These are phyloP conservation scores for Ricinus communis DNA, from an alignment of 345 rosid species.

Conservation along the genomic window DNA sequence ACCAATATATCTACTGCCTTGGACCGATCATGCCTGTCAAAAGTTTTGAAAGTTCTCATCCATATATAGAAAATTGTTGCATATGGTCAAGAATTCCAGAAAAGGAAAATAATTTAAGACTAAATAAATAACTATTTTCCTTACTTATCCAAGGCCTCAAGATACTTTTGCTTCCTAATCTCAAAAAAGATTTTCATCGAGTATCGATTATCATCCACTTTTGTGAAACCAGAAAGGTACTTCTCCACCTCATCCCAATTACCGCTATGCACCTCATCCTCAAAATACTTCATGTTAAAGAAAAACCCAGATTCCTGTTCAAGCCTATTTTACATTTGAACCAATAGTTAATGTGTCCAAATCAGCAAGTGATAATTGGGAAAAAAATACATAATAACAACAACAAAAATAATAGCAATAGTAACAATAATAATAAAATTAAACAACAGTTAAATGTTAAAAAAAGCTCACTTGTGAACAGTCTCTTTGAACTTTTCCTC, in stretches of 20 bases:
- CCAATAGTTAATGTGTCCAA: conserved; percentile 25
- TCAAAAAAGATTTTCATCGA: conserved; percentile 99
- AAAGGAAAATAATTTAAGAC: not conserved
- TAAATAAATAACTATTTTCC: conserved; percentile 17
- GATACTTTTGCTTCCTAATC: conserved; percentile 99
- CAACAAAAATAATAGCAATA: not conserved
- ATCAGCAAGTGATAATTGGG: conserved; percentile 5
- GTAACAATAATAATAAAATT: not conserved
- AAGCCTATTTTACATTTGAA: conserved; percentile 55
- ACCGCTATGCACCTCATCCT: conserved; percentile 95
- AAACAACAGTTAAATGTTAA: conserved; percentile 7
- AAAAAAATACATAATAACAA: conserved; percentile 10
- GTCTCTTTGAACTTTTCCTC: conserved; percentile 99
- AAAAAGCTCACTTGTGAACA: conserved; percentile 75
- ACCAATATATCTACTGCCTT: conserved; percentile 94
- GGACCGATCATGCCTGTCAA: conserved; percentile 81
- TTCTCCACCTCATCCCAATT: conserved; percentile 99
- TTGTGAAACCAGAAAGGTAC: conserved; percentile 96
- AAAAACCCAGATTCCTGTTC: conserved; percentile 99
- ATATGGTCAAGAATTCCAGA: not conserved
- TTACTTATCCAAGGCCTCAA: conserved; percentile 96
- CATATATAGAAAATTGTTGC: not conserved
- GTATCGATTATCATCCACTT: conserved; percentile 95
- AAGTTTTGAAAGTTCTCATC: conserved; percentile 11
- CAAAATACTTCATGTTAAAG: conserved; percentile 98